A percentile compares a stretch with the other conserved stretches of the same genome.
These are phyloP conservation scores for Paratinospora sagittata DNA, from an alignment of 164 flowering plant species.

Conservation along the genomic window DNA sequence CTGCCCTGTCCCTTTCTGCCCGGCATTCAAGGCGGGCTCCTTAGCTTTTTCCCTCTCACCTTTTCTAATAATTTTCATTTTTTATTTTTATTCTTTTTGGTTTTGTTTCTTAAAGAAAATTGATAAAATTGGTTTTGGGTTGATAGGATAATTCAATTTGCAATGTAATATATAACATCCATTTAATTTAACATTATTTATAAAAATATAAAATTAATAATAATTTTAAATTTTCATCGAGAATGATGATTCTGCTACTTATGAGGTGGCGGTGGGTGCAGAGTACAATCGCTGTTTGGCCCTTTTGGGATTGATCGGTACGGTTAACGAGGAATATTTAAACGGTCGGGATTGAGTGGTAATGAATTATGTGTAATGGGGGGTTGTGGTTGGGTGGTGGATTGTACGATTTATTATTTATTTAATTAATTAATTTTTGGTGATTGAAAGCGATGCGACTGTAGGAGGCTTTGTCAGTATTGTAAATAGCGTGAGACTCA, in stretches of 20 bases:
- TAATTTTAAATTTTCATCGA: not conserved
- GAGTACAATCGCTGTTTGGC: not conserved
- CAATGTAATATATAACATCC: too few relatives aligned
- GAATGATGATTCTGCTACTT: not conserved
- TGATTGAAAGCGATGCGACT: not conserved
- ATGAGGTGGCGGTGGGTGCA: not conserved
- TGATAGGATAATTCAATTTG: too few relatives aligned
- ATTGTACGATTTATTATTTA: not conserved
- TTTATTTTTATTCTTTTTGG: too few relatives aligned
- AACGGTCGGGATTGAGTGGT: not conserved
- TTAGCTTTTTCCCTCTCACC: too few relatives aligned
- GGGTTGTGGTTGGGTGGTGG: not conserved
- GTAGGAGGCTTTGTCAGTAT: constrained; percentile 4
- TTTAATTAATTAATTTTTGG: too few relatives aligned
- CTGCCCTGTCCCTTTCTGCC: constrained; percentile 49
- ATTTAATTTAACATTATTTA: too few relatives aligned
- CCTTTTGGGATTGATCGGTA: not conserved
- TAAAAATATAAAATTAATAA: too few relatives aligned
- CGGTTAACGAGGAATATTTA: not conserved
- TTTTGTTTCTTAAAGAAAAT: too few relatives aligned
- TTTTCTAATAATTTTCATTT: too few relatives aligned
- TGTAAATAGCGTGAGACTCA: constrained; percentile 3
- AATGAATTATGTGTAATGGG: not conserved
- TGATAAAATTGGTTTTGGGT: too few relatives aligned
- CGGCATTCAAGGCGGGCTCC: constrained; percentile 66